Base-by-base conservation (phyloP, 75 land plant genomes). In the Pseudotsuga menziesii region DNA sequence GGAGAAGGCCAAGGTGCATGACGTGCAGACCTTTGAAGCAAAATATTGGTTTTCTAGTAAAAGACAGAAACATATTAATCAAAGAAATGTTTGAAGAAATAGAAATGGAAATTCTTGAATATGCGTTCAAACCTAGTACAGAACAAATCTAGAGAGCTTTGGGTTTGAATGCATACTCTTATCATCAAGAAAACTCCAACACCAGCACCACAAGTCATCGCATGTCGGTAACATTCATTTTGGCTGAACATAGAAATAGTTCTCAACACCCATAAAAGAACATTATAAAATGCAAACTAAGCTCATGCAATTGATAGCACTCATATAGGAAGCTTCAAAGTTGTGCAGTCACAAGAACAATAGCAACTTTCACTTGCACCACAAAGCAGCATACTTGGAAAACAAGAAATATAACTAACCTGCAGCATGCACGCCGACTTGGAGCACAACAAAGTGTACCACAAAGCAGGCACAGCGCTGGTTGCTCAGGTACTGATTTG, bases 1-100 rank as follows among this genome's bases (percentile, higher is more conserved):
- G 91, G 95, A 73, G 99, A 97, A 64, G 95, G 95, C 99, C 99
- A 97, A 35, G 70, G 81, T 20, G 95, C 91, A 58, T 84, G 95
- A 14, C 95, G 91, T 35, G 84, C 82, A 78, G 83, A 89, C 36
- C 98, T 82, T 56, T 90, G 93, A 59, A 97, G 88, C 66, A 94
- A 77, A 63, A 97, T 83, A 80, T 88, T 88, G 39, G 99, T 97
- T 83, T 73, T 94, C 99, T 97, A 88, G 58, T 57, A 80, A 4
- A 35, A 67, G 20, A 71, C 70, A 73, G 57, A 78, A 27, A 56
- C 4, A 60, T 19, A 36, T 9, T 19, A 60, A 15, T 41, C 41
- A 61, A 77, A 76, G 56, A 12, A 75, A 74, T 69, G 22, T 69
- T 69, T 20, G 23, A 41, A 19, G 64, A 41, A 41, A 41, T 41